phyloP scores from a whole-genome alignment of 306 rosid genomes.

The Prunus mume region DNA sequence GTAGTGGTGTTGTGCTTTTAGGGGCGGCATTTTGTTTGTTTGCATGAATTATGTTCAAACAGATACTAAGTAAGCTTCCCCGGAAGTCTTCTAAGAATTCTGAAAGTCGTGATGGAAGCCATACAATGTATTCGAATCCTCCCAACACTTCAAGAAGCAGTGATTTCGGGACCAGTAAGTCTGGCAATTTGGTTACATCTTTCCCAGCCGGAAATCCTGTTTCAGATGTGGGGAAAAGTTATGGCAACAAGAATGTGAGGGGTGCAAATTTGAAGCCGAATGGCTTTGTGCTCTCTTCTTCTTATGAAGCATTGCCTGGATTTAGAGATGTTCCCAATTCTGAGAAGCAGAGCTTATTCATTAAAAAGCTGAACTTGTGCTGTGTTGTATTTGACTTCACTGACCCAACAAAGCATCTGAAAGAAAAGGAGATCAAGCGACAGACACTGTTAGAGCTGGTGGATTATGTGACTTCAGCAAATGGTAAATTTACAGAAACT shows the following conservation, averaged over 20 bases:
- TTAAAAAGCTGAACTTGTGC: conserved; percentile 62
- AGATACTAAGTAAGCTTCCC: conserved; percentile 59
- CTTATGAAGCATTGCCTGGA: conserved; percentile 66
- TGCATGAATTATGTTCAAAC: conserved; percentile 55
- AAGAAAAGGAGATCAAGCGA: conserved; percentile 72
- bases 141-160: conserved; percentile 34
- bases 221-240: conserved; percentile 38
- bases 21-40: conserved; percentile 17
- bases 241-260: conserved; percentile 37
- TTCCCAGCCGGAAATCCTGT: conserved; percentile 31
- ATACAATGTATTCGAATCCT: conserved; percentile 35
- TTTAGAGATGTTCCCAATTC: conserved; percentile 66
- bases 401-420: conserved; percentile 62
- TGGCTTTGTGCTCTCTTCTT: conserved; percentile 41
- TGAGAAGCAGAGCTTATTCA: conserved; percentile 62
- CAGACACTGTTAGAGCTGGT: conserved; percentile 68
- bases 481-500: conserved; percentile 56
- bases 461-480: conserved; percentile 63
- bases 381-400: conserved; percentile 68
- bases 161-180: conserved; percentile 43
- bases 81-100: conserved; percentile 55
- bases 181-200: conserved; percentile 35
- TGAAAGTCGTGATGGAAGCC: conserved; percentile 47
- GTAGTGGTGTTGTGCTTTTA: conserved; percentile 12
- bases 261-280: conserved; percentile 41